Conservation (phyloP, 495 filamentous ascomycete genomes). For the Neurospora sp. region DNA sequence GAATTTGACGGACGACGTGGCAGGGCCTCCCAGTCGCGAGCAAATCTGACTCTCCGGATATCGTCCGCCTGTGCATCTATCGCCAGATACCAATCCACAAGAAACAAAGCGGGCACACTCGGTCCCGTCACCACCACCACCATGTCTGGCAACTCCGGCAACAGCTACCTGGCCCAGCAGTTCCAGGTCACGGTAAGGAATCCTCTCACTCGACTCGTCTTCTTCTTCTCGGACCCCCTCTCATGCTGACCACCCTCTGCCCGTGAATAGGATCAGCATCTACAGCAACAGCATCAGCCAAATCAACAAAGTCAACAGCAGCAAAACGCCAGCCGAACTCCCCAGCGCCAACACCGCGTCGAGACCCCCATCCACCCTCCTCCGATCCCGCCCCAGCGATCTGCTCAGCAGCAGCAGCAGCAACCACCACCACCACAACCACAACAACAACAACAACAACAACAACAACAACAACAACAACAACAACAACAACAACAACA, state of each 20-base stretch:
- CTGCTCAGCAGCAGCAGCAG: constrained; percentile 1
- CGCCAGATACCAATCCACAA: neutral
- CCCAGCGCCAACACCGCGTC: constrained; percentile 1
- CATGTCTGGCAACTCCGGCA: neutral
- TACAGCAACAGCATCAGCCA: neutral
- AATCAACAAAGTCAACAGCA: neutral
- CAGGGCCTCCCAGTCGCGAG: neutral
- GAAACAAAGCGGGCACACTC: neutral
- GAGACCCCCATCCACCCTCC: constrained; percentile 16
- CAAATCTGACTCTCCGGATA: constrained; percentile 4
- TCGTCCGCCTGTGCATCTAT: constrained; percentile 1
- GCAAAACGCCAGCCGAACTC: neutral
- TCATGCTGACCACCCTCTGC: neutral
- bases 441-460: constrained; percentile 1
- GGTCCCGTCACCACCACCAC: neutral
- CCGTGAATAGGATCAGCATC: neutral
- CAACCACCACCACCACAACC: neutral
- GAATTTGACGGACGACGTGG: neutral
- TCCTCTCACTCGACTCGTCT: neutral
- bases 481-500: constrained; percentile 3
- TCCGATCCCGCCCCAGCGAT: constrained; percentile 4
- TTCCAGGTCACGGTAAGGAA: constrained; percentile 3
- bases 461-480: neutral
- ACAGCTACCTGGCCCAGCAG: constrained; percentile 1
- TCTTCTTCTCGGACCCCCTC: neutral